Evolutionary conservation across 2,329 filamentous ascomycete genomes (phyloP), one percentile per base, ranked within the genome.

Genomic region (Dactylellina leptospora): DNA sequence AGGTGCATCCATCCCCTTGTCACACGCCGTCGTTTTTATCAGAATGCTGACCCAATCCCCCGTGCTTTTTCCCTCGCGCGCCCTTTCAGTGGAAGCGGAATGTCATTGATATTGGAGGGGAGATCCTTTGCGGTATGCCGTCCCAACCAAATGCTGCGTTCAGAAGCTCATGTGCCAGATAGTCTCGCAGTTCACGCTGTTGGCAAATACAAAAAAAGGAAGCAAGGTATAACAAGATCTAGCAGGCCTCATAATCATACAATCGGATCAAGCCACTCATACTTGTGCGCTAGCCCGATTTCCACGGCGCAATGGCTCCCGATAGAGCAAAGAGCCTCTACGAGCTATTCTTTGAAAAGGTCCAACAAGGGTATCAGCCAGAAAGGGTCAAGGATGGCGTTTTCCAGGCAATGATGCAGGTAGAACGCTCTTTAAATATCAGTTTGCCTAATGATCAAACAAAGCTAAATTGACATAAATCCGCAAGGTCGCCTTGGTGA

Each of bases 331-430:
- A 87, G 76, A 85, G 85, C 73, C 83, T 97, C 4, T 99, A 97
- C 79, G 86, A 93, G 61, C 84, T 89, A 78, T 97, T 99, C 81
- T 87, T 93, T 76, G 82, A 85, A 54, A 90, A 90, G 76, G 87
- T 97, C 42, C 85, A 88, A 76, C 84, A 88, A 59, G 84, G 87
- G 1, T 96, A 97, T 79, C 80, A 82, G 3, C 80, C 85, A 4
- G 90, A 92, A 6, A 88, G 85, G 74, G 93, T 99, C 68, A 92
- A 96, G 79, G 89, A 99, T 79, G 95, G 96, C n/a, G 87, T 93
- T 27, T 99, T 99, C 80, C 93, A 96, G 78, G 95, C 95, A 53
- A 97, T 96, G 93, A 99, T 99, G 95, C 90, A 97, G 78, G 93
- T 99, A 42, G 10, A n/a, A n/a, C n/a, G n/a, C n/a, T n/a, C n/a